Evolutionary conservation across 176 grass and related monocot species (phyloP).

Genomic region (Rhynchospora breviuscula): DNA sequence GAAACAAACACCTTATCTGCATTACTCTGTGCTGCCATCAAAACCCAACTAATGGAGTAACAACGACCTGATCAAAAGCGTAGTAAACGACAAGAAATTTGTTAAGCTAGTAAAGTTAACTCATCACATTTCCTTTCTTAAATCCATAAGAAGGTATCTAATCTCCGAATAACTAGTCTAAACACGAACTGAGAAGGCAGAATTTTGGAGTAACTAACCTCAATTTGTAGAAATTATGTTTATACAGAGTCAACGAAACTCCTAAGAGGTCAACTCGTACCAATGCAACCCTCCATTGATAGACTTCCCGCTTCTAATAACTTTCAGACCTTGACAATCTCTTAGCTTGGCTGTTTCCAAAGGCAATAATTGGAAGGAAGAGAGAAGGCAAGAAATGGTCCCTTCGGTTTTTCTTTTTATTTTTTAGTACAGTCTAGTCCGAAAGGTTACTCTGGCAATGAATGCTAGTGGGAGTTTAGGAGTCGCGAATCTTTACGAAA

Average conservation of each 20-base stretch:
- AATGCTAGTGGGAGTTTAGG: no score
- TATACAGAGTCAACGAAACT: not conserved
- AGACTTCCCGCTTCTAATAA: not conserved
- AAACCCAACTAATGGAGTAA: not conserved
- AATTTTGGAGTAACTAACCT: not conserved
- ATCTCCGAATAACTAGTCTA: not conserved
- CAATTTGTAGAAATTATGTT: not conserved
- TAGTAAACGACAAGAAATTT: not conserved
- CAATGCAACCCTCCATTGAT: not conserved
- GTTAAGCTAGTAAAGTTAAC: not conserved
- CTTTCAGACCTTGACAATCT: not conserved
- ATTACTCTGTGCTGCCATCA: not conserved
- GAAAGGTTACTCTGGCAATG: no score
- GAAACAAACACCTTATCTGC: conserved; percentile 46
- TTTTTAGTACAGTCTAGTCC: no score
- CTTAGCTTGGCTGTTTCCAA: not conserved
- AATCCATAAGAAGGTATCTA: not conserved
- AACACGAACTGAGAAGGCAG: not conserved
- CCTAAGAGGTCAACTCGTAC: not conserved
- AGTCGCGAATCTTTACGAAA: no score
- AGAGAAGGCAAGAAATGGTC: conserved; percentile 4
- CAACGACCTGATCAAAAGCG: not conserved
- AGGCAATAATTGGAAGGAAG: not conserved
- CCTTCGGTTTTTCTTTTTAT: not conserved
- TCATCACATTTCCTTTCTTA: not conserved